Conservation (phyloP, 768 basidiomycete species). For the Russula sp. region DNA sequence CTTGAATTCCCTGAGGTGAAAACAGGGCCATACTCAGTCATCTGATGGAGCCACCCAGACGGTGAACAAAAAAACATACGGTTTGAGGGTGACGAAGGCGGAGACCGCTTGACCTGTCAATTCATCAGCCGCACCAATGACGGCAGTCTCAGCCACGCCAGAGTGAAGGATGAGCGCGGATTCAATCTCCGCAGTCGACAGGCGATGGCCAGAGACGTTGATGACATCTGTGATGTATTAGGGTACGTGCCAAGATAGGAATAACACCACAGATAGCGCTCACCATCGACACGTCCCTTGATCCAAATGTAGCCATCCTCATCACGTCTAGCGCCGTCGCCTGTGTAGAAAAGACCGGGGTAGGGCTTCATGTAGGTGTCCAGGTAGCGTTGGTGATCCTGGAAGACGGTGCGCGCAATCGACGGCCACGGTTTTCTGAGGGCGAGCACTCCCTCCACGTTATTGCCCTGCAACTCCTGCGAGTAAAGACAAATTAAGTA, state of each 20-base stretch:
- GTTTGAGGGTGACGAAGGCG: conserved; percentile 92
- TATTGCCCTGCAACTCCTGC: conserved; percentile 64
- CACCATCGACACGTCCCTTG: conserved; percentile 92
- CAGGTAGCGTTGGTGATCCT: conserved; percentile 82
- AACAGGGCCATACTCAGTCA: not conserved
- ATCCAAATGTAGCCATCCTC: conserved; percentile 99
- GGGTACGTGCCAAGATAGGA: not conserved
- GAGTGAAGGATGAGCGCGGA: conserved; percentile 91
- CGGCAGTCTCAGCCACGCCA: conserved; percentile 95
- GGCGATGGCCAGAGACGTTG: conserved; percentile 95
- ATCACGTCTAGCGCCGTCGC: conserved; percentile 92
- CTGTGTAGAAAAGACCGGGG: conserved; percentile 93
- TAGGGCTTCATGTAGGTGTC: conserved; percentile 82
- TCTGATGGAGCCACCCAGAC: not conserved
- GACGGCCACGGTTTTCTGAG: conserved; percentile 90
- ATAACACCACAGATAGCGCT: conserved; percentile 22
- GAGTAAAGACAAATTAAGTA: not conserved
- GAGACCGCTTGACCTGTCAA: conserved; percentile 91
- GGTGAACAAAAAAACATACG: conserved; percentile 43
- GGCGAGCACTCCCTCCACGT: conserved; percentile 86
- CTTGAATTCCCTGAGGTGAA: conserved; percentile 57
- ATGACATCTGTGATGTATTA: conserved; percentile 67
- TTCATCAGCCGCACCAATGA: conserved; percentile 81
- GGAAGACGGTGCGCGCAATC: conserved; percentile 86
- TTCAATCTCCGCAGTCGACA: conserved; percentile 98